A percentile compares a stretch with the other conserved stretches of the same genome.
These are phyloP conservation scores for Mortierella sp. DNA, from an alignment of 371 early-diverging fungal genomes.

Conservation along the genomic window DNA sequence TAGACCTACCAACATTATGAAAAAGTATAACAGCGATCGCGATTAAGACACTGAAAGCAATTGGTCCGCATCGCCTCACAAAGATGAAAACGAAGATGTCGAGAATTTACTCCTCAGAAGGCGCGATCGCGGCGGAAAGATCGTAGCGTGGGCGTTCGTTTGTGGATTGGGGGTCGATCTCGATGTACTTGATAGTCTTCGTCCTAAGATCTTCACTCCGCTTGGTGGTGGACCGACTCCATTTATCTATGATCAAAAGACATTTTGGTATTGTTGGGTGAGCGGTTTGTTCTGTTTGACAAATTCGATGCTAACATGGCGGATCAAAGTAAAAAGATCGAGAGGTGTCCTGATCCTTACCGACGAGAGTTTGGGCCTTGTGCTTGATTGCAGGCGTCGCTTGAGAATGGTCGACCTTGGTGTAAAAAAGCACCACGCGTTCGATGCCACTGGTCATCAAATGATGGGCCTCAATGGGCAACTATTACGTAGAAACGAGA, in stretches of 20 bases:
- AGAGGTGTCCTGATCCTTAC: conserved; percentile 49
- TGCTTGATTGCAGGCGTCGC: conserved; percentile 81
- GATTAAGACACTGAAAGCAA: no score
- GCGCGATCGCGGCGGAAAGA: neutral
- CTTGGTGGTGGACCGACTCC: conserved; percentile 88
- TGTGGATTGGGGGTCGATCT: conserved; percentile 8
- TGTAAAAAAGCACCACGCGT: conserved; percentile 94
- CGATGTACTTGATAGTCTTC: conserved; percentile 57
- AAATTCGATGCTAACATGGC: neutral
- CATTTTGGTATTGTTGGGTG: no score
- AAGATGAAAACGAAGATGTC: no score
- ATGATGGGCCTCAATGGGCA: conserved; percentile 89
- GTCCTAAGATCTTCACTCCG: conserved; percentile 84
- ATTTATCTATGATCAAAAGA: conserved; percentile 81
- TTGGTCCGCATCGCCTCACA: no score
- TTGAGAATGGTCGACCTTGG: conserved; percentile 81
- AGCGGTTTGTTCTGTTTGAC: no score
- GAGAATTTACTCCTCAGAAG: conserved; percentile 26
- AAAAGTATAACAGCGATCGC: no score
- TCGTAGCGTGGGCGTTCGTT: conserved; percentile 30
- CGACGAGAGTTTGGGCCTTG: conserved; percentile 84
- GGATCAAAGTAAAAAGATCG: neutral
- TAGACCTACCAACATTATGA: no score
- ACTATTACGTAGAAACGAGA: conserved; percentile 37
- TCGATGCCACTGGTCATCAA: conserved; percentile 91